These are phyloP conservation scores for Fraxinus baroniana DNA, from an alignment of 305 asterid species.

Conservation along the genomic window DNA sequence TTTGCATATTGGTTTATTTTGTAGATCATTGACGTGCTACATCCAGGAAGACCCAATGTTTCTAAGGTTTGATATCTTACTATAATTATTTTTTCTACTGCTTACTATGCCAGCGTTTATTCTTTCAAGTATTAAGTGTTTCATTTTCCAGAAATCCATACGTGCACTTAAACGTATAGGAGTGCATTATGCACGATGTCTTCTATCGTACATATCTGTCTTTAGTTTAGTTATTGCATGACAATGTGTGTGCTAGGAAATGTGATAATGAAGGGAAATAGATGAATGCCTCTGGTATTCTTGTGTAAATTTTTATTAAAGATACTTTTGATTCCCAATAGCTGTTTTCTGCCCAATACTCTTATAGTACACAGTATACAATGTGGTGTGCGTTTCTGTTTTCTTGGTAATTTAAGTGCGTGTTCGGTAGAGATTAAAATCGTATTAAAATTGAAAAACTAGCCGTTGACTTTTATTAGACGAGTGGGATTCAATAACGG, in stretches of 20 bases:
- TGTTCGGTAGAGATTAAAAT: too few species aligned
- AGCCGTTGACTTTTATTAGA: too few species aligned
- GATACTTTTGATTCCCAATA: not conserved
- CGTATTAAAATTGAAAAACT: too few species aligned
- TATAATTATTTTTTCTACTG: not conserved
- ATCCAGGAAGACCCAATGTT: constrained; percentile 75
- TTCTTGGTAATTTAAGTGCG: not conserved
- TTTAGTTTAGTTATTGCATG: not conserved
- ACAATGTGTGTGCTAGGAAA: not conserved
- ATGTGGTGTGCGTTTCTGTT: not conserved
- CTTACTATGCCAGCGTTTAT: not conserved
- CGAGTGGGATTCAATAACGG: too few species aligned
- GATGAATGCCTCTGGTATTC: not conserved
- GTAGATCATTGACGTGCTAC: constrained; percentile 67
- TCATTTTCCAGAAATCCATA: not conserved
- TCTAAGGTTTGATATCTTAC: constrained; percentile 47
- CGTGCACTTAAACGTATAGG: not conserved
- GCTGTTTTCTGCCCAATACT: not conserved
- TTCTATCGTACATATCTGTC: not conserved
- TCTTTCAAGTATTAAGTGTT: not conserved
- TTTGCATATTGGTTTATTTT: constrained; percentile 4
- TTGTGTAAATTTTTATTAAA: not conserved
- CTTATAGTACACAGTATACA: not conserved
- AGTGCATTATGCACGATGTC: not conserved
- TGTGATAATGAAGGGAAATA: not conserved